A percentile compares a stretch with the other conserved stretches of the same genome.
These are phyloP conservation scores for Mesembryanthemum crystallinum DNA, from an alignment of 148 eudicot genomes.

Conservation along the genomic window DNA sequence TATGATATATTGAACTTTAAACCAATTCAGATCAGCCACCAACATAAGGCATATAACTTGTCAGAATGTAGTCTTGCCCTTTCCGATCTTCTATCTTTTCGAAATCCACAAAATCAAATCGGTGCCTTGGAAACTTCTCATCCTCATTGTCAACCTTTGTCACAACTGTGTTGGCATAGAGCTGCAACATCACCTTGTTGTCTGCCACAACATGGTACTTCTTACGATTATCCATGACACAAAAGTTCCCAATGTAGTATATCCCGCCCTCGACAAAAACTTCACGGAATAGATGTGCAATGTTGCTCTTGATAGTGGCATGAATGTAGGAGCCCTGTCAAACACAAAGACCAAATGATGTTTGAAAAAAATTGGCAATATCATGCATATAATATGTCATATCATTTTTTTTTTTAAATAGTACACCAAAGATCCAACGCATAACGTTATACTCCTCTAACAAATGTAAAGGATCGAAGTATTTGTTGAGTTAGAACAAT, in stretches of 20 bases:
- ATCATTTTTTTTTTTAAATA: no score
- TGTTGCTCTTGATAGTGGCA: background rate
- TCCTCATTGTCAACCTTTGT: background rate
- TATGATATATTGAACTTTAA: no score
- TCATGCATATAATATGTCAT: no score
- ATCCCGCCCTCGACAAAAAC: background rate
- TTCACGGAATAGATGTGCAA: background rate
- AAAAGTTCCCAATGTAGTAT: background rate
- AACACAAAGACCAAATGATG: no score
- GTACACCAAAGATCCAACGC: no score
- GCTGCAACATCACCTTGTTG: background rate
- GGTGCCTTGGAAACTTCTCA: background rate
- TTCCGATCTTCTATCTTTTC: background rate
- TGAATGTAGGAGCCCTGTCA: background rate
- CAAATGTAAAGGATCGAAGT: background rate
- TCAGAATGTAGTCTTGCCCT: background rate
- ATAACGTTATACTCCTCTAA: no score
- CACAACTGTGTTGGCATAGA: background rate
- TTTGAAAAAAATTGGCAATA: no score
- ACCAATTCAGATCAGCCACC: no score
- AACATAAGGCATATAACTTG: no score
- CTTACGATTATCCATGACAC: background rate
- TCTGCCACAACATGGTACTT: background rate
- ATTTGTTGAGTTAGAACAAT: background rate
- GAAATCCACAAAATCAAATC: background rate